These are phyloP conservation scores for Fusarium torulosum DNA, from an alignment of 2,329 filamentous ascomycete species.

Conservation along the genomic window DNA sequence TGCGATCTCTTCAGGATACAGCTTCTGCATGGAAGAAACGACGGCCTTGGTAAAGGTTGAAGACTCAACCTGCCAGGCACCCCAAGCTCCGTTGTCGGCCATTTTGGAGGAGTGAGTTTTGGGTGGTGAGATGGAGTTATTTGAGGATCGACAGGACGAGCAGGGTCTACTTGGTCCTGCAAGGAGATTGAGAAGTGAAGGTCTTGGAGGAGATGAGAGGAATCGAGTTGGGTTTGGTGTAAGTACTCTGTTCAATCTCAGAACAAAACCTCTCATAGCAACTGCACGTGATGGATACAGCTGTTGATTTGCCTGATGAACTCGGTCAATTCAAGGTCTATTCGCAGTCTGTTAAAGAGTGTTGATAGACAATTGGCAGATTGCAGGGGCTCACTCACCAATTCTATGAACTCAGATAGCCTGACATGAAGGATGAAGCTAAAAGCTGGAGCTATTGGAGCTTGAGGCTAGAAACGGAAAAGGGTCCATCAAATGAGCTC, in stretches of 20 bases:
- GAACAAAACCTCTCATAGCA: slow-evolving; percentile 35
- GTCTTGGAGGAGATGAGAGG: not conserved
- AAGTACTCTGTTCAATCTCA: slow-evolving; percentile 27
- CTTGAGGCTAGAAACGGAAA: slow-evolving; percentile 15
- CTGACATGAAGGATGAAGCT: slow-evolving; percentile 15
- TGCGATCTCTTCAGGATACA: slow-evolving; percentile 92
- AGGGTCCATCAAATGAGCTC: slow-evolving; percentile 50
- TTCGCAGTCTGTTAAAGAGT: not conserved
- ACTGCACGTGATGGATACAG: not conserved
- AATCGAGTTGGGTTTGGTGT: slow-evolving; percentile 3
- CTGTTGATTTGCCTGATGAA: not conserved
- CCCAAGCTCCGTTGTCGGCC: slow-evolving; percentile 52
- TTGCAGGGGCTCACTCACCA: slow-evolving; percentile 6
- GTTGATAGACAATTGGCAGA: not conserved
- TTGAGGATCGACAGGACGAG: slow-evolving; percentile 36
- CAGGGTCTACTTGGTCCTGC: slow-evolving; percentile 15
- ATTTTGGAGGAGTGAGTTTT: slow-evolving; percentile 38
- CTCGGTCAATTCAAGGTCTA: not conserved
- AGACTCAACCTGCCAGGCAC: slow-evolving; percentile 56
- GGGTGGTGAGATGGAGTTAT: not conserved
- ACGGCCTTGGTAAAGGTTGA: slow-evolving; percentile 68
- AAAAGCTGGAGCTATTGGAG: slow-evolving; percentile 24
- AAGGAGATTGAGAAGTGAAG: not conserved
- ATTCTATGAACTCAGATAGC: slow-evolving; percentile 1
- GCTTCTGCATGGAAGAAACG: slow-evolving; percentile 80